Base-by-base conservation (phyloP, 129 eudicot genomes). In the Oenanthe sinensis region DNA sequence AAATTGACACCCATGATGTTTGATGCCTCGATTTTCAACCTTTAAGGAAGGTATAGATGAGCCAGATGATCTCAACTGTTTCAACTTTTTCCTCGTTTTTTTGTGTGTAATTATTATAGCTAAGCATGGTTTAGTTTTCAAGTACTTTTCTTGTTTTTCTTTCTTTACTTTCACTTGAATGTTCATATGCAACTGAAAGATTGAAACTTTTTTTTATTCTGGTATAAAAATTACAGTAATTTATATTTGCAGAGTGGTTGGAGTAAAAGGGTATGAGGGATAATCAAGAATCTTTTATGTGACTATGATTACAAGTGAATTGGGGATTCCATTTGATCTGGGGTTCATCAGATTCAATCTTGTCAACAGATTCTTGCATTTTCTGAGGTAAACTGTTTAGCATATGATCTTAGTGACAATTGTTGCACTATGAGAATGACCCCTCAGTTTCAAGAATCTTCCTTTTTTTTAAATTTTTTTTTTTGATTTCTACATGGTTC, bases 331-430 rank as follows among this genome's bases (percentile, higher is more conserved):
- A 72, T 75, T 71, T 82, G 82, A 77, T 89, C 84, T 77, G 83
- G 86, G 88, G 19, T 83, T 90, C 83, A 81, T 88, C 83, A 81
- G 79, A 81, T 88, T 85, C 87, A 77, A 82, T 68, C 52, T 78
- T 70, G 76, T 81, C 82, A 81, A 73, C 75, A 77, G 85, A 83
- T 84, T 85, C 85, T 82, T 88, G 83, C 81, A 80, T 86, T 82
- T 78, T 81, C 79, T 71, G 70, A 80, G 96, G 92, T 93, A 73
- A 76, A 74, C 82, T 67, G 48, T 83, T 81, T 80, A 12, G 40
- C 36, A 26, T 24, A 40, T 49, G 30, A 19, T 33, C 8, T 40
- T 84, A 36, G 76, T 80, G 81, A 45, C 7, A 81, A 42, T 37
- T 74, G 55, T 8, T 78, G 42, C 24, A 79, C 62, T 67, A 48